Base-by-base conservation (phyloP, 129 eudicot genomes). In the Pulicaria dysenterica region DNA sequence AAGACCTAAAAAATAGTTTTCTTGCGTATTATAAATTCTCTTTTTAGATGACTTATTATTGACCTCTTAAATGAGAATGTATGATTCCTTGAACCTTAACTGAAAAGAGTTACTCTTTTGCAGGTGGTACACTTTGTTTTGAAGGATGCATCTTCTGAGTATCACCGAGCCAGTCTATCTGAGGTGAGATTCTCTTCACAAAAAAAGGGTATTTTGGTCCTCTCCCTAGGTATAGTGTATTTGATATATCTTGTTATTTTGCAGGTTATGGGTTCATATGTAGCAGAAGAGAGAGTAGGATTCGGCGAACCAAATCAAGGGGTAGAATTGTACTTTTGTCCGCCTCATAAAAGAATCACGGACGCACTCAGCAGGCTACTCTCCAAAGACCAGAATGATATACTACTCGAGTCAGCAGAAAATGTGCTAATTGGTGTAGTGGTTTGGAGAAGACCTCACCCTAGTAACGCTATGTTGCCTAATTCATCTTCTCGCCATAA, bases 401-500 rank as follows among this genome's bases (percentile, higher is more conserved):
- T 77, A 14, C 73, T 24, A 24, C 2, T 79, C 9, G 77, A 83
- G 43, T 15, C 85, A 10, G 76, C 77, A 3, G 96, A 92, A 58
- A 79, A 86, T 56, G 91, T 91, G 49, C 67, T 92, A 77, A 89
- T 92, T 75, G 97, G 97, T 61, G 83, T 87, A 43, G 87, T 89
- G 73, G 97, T 92, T 71, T 92, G 97, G 97, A 83, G 97, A 83
- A 86, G 81, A 81, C 75, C 84, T 71, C 91, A 85, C 43, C 38
- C 79, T 75, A 82, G 75, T 41, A 70, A 78, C 58, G 37, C 58
- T 45, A 88, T 79, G 57, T 79, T 88, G 43, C 82, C 88, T 40
- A 24, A 24, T 24, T 73, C 82, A 72, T 80, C 92, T 7, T 81
- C 91, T 4, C 77, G 80, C 39, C 88, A 88, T 73, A 90, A 84